These are phyloP conservation scores for Dactylellina parvicollis DNA, from an alignment of 2,329 filamentous ascomycete species.

Conservation along the genomic window DNA sequence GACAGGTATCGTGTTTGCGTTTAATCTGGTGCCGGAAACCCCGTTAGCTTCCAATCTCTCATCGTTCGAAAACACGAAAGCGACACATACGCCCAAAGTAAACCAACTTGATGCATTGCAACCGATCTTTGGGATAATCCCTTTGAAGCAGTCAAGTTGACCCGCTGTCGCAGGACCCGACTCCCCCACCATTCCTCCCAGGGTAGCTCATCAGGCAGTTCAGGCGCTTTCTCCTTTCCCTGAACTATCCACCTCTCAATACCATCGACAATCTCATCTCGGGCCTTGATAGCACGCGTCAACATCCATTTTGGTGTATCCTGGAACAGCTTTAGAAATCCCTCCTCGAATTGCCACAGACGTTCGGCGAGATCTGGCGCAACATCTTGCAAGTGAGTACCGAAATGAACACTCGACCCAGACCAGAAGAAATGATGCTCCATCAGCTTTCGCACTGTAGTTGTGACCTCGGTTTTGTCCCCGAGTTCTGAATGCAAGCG, in stretches of 20 bases:
- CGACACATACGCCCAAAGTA: constrained; percentile 38
- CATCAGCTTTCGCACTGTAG: constrained; percentile 3
- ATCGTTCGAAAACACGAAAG: neutral
- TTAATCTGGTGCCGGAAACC: neutral
- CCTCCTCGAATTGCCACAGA: constrained; percentile 38
- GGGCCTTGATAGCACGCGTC: constrained; percentile 9
- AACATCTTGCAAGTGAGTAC: constrained; percentile 18
- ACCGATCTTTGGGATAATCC: constrained; percentile 9
- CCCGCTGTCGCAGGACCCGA: constrained; percentile 19
- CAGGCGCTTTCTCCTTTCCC: constrained; percentile 15
- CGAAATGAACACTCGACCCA: constrained; percentile 28
- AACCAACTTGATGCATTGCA: constrained; percentile 24
- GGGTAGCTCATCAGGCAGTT: constrained; percentile 10
- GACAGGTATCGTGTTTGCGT: constrained; percentile 21
- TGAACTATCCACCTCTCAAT: constrained; percentile 32
- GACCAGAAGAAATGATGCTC: constrained; percentile 43
- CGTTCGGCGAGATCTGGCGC: constrained; percentile 7
- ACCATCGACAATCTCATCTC: constrained; percentile 8
- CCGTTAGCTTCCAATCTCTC: neutral
- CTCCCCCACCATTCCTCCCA: constrained; percentile 50
- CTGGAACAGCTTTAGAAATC: constrained; percentile 42
- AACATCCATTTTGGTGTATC: constrained; percentile 42
- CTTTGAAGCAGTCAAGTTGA: neutral
- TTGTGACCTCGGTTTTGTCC: neutral
- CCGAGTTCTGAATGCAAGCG: neutral